phyloP scores from a whole-genome alignment of 352 stramenopile species.

The Blastocystis hominis region DNA sequence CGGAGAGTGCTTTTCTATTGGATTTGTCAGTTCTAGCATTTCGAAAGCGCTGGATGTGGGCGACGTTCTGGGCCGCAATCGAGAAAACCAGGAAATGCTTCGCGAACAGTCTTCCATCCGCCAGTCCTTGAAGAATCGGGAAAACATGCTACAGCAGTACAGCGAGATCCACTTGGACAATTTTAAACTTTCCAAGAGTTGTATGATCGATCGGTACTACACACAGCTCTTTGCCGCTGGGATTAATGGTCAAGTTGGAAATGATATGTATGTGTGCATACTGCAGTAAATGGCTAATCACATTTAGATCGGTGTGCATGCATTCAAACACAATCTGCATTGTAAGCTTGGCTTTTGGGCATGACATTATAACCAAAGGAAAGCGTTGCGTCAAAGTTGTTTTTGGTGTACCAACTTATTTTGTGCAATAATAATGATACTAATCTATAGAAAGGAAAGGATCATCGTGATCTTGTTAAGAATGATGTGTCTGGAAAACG shows the following conservation, averaged over 20 bases:
- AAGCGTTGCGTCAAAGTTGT: conserved; percentile 34
- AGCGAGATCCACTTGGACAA: conserved; percentile 47
- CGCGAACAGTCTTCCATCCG: conserved; percentile 45
- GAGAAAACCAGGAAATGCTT: conserved; percentile 38
- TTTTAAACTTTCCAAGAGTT: conserved; percentile 53
- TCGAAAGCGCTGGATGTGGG: conserved; percentile 21
- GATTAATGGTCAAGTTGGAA: neutral
- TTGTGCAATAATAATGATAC: neutral
- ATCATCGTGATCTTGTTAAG: conserved; percentile 3
- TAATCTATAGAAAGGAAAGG: conserved; percentile 26
- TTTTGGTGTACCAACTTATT: neutral
- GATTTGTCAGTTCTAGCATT: conserved; percentile 1
- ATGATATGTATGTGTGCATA: conserved; percentile 1
- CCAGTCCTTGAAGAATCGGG: conserved; percentile 46
- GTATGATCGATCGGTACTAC: conserved; percentile 58
- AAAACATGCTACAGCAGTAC: conserved; percentile 12
- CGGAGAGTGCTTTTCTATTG: neutral
- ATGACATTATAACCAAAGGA: conserved; percentile 31
- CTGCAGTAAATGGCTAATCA: neutral
- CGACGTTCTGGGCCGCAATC: conserved; percentile 30
- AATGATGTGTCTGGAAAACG: conserved; percentile 48
- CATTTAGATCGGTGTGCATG: conserved; percentile 37
- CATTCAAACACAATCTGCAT: conserved; percentile 58
- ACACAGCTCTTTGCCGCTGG: conserved; percentile 50
- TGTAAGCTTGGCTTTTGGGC: conserved; percentile 41